Evolutionary conservation across 2,329 filamentous ascomycete genomes (phyloP).

Genomic region (Paracorniculantispora psalliotae): DNA sequence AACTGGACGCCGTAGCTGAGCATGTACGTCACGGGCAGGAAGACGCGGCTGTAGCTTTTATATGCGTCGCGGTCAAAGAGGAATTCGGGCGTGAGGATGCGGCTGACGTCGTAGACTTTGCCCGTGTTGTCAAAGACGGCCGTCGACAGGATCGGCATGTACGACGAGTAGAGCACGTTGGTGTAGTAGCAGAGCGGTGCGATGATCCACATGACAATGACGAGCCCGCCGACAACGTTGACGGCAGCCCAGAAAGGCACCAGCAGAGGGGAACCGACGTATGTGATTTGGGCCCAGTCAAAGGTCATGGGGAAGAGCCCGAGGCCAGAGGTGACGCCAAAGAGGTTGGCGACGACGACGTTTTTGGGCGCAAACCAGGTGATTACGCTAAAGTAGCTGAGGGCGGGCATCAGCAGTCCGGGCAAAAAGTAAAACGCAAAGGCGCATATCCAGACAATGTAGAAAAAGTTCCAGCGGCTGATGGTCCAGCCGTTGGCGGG

Average conservation of each 20-base stretch:
- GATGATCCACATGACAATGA: slow-evolving; percentile 79
- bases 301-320: slow-evolving; percentile 83
- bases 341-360: slow-evolving; percentile 80
- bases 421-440: slow-evolving; percentile 84
- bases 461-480: slow-evolving; percentile 80
- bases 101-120: slow-evolving; percentile 73
- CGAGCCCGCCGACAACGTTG: slow-evolving; percentile 75
- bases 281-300: slow-evolving; percentile 86
- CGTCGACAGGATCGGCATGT: slow-evolving; percentile 80
- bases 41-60: slow-evolving; percentile 75
- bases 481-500: slow-evolving; percentile 78
- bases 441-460: slow-evolving; percentile 62
- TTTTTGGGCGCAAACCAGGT: slow-evolving; percentile 86
- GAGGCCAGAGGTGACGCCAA: slow-evolving; percentile 78
- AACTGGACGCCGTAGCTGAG: slow-evolving; percentile 85
- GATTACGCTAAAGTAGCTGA: slow-evolving; percentile 84
- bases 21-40: slow-evolving; percentile 81
- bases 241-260: slow-evolving; percentile 84
- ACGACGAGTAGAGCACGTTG: slow-evolving; percentile 75
- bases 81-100: slow-evolving; percentile 72
- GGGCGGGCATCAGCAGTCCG: slow-evolving; percentile 72
- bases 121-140: slow-evolving; percentile 84
- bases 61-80: slow-evolving; percentile 75
- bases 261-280: slow-evolving; percentile 78
- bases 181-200: slow-evolving; percentile 76